Evolutionary conservation across 176 grass and related monocot species (phyloP), one percentile per base, ranked within the genome.

Genomic region (Phoenix dactylifera): DNA sequence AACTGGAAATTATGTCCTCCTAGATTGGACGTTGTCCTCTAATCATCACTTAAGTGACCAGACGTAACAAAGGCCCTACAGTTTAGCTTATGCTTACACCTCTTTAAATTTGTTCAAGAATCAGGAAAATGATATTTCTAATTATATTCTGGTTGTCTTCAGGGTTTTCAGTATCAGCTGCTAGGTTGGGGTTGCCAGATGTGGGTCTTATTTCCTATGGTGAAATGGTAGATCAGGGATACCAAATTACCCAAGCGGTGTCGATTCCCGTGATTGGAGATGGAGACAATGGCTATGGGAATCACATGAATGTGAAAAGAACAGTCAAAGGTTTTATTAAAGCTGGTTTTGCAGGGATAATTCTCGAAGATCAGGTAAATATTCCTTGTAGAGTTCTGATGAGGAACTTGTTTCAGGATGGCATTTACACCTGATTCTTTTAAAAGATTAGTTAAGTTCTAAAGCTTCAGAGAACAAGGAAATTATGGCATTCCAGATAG

Each of bases 101-200:
- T 12, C 7, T 44, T 44, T 44, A 44, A 44, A 44, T 30, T 7
- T 18, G 22, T 20, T 68, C 18, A 52, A 30, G 0, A 30, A 29
- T 24, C 18, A 49, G 57, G 26, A 51, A 25, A 12, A 67, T 32
- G 68, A 12, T 59, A 30, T 29, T 58, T 60, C 6, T 68, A 65
- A 51, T 62, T 75, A 22, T 20, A 77, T 16, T 4, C 19, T 29
- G 19, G 18, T 4, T 3, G 3, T 16, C 57, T 72, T 59, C 58
- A 97, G 92, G 92, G 63, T 97, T 97, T 73, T 91, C 93, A 28
- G 72, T 97, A 54, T 97, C 93, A 54, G 87, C 93, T 72, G 87
- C 93, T 16, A 70, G 84, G 15, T 70, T 97, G 22, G 93, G 83
- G 55, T 60, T 91, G 71, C 93, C 93, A 16, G 93, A 97, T 91